A percentile compares a stretch with the other conserved stretches of the same genome.
phyloP scores from a whole-genome alignment of 768 basidiomycete species.

The Lentinula aciculospora region DNA sequence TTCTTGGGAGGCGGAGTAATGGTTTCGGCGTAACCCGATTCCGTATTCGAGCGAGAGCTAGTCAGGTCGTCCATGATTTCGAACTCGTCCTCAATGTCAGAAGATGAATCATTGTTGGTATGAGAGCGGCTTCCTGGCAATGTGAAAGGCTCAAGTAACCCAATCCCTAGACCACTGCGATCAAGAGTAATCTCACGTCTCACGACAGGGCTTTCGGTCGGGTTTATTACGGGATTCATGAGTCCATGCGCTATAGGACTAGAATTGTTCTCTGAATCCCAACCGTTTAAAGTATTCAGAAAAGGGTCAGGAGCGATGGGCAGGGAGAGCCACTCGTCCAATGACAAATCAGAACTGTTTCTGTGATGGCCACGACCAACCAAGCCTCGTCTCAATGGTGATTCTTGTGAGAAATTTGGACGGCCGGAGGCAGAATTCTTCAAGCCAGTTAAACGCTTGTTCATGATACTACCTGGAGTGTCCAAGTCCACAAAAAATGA shows the following conservation, averaged over 20 bases:
- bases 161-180: constrained; percentile 41
- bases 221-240: constrained; percentile 19
- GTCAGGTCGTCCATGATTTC: background rate
- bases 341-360: constrained; percentile 26
- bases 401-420: constrained; percentile 34
- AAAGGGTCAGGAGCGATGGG: constrained; percentile 11
- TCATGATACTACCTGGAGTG: constrained; percentile 26
- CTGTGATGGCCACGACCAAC: constrained; percentile 19
- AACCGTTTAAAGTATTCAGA: constrained; percentile 4
- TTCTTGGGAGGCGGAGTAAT: constrained; percentile 13
- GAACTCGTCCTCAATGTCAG: constrained; percentile 24
- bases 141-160: constrained; percentile 51
- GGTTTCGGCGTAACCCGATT: background rate
- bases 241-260: constrained; percentile 19
- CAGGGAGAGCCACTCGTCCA: constrained; percentile 31
- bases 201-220: constrained; percentile 50
- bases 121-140: constrained; percentile 24
- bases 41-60: background rate
- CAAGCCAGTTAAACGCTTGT: constrained; percentile 32
- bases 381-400: constrained; percentile 37
- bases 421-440: constrained; percentile 17
- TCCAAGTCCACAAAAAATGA: constrained; percentile 20
- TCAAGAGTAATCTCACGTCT: constrained; percentile 30
- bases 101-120: background rate
- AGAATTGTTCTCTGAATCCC: constrained; percentile 6